Percentiles rank a stretch among this genome's conserved stretches.
Conservation (phyloP, 306 rosid genomes). For the Prinsepia uniflora region DNA sequence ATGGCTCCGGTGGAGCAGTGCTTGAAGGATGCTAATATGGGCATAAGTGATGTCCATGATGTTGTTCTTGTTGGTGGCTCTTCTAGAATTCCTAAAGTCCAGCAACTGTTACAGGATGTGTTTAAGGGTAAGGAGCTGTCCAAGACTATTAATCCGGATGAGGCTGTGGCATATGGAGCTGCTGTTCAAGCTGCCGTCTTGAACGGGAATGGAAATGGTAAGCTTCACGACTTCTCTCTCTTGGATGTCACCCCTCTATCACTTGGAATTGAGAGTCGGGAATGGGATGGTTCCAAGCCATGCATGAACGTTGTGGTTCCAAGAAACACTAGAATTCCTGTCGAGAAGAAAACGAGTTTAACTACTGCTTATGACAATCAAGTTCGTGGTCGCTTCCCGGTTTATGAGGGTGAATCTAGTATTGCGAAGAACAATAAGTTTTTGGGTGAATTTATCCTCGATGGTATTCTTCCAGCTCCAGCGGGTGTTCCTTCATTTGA, state of each 20-base stretch:
- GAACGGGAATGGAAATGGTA: not conserved
- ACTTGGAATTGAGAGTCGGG: not conserved
- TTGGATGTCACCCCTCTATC: not conserved
- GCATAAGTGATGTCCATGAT: not conserved
- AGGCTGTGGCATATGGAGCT: not conserved
- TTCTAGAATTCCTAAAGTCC: not conserved
- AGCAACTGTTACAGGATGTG: too few relatives aligned
- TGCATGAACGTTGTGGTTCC: not conserved
- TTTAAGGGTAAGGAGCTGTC: not conserved
- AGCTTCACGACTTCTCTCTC: not conserved
- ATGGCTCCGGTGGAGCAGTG: not conserved
- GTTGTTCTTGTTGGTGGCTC: not conserved
- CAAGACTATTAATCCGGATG: not conserved
- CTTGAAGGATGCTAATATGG: not conserved
- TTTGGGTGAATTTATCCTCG: not conserved
- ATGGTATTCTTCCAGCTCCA: not conserved
- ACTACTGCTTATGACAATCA: not conserved
- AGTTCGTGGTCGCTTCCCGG: accelerated
- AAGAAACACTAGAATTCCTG: not conserved
- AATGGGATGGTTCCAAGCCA: too few relatives aligned
- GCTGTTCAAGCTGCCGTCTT: not conserved
- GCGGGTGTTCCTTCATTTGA: not conserved
- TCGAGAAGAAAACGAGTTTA: too few relatives aligned
- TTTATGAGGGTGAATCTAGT: not conserved
- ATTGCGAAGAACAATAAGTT: not conserved